These are phyloP conservation scores for Penicillium salamii DNA, from an alignment of 495 filamentous ascomycete genomes.

Conservation along the genomic window DNA sequence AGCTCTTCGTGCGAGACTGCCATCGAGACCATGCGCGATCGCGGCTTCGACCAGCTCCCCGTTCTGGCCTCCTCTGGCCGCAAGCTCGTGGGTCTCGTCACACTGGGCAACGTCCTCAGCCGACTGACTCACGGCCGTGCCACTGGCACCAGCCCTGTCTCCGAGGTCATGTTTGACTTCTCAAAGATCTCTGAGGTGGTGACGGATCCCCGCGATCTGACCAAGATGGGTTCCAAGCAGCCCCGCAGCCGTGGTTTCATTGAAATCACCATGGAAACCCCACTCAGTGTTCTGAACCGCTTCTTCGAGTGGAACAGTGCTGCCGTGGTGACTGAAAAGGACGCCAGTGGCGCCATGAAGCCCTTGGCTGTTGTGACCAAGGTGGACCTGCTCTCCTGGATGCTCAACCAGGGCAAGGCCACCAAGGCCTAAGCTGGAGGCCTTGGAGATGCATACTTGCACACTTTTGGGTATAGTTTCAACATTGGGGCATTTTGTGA, in stretches of 20 bases:
- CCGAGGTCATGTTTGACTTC: slow-evolving; percentile 97
- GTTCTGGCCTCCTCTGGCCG: slow-evolving; percentile 67
- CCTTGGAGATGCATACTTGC: slow-evolving; percentile 11
- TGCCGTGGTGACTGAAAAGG: slow-evolving; percentile 81
- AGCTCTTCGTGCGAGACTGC: slow-evolving; percentile 72
- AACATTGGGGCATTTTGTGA: slow-evolving; percentile 17
- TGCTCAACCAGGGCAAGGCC: slow-evolving; percentile 67
- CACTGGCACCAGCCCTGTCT: slow-evolving; percentile 64
- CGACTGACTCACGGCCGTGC: slow-evolving; percentile 82
- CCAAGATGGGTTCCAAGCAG: slow-evolving; percentile 15
- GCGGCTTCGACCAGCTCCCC: slow-evolving; percentile 93
- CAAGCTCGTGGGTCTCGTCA: slow-evolving; percentile 85
- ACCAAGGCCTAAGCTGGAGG: slow-evolving; percentile 12
- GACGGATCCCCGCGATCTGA: slow-evolving; percentile 72
- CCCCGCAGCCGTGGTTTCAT: slow-evolving; percentile 69
- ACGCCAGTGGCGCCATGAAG: slow-evolving; percentile 58
- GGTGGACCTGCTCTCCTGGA: slow-evolving; percentile 90
- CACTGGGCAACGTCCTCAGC: slow-evolving; percentile 89
- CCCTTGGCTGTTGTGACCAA: slow-evolving; percentile 93
- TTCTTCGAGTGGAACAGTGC: slow-evolving; percentile 99
- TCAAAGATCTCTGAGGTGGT: slow-evolving; percentile 77
- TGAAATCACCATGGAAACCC: slow-evolving; percentile 90
- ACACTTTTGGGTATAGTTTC: slow-evolving; percentile 15
- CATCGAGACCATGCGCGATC: slow-evolving; percentile 95
- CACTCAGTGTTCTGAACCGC: slow-evolving; percentile 73